Percentiles rank a stretch among this genome's conserved stretches.
Evolutionary conservation across 2,329 filamentous ascomycete species (phyloP).

Genomic region (Diaporthe capsici): DNA sequence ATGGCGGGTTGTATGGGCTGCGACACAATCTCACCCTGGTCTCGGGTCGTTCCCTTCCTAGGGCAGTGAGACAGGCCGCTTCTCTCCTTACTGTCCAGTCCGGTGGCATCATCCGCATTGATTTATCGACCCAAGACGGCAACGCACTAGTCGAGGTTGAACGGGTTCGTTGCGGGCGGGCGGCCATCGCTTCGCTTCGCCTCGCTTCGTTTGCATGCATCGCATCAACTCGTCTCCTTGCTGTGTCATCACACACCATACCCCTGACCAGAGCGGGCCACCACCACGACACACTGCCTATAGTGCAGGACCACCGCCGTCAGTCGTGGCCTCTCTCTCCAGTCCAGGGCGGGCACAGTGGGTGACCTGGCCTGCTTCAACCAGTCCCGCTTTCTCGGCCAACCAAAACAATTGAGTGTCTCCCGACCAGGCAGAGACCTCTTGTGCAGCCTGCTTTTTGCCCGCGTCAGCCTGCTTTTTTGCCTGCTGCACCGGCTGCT

Average conservation of each 20-base stretch:
- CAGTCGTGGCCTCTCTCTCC: background rate
- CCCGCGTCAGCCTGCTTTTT: background rate
- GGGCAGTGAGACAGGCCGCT: conserved; percentile 18
- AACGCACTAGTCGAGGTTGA: conserved; percentile 11
- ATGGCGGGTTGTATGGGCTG: background rate
- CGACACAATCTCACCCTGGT: background rate
- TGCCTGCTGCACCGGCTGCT: background rate
- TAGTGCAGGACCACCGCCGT: conserved; percentile 12
- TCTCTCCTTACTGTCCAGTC: background rate
- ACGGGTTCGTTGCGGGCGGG: conserved; percentile 21
- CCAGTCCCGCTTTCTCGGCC: conserved; percentile 10
- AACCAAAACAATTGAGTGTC: background rate
- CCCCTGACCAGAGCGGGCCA: conserved; percentile 27
- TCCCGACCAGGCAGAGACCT: conserved; percentile 5
- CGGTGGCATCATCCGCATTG: conserved; percentile 29
- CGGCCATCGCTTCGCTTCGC: conserved; percentile 31
- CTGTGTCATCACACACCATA: conserved; percentile 1
- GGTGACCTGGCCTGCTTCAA: background rate
- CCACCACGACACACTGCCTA: background rate
- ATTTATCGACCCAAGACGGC: conserved; percentile 22
- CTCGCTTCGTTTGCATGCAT: conserved; percentile 11
- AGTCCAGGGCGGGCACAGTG: background rate
- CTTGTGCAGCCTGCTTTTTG: background rate
- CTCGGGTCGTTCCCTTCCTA: conserved; percentile 29
- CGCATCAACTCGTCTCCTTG: conserved; percentile 19